Evolutionary conservation across 2,329 filamentous ascomycete species (phyloP), one percentile per base, ranked within the genome.

Genomic region (Cordyceps cateniannulata): DNA sequence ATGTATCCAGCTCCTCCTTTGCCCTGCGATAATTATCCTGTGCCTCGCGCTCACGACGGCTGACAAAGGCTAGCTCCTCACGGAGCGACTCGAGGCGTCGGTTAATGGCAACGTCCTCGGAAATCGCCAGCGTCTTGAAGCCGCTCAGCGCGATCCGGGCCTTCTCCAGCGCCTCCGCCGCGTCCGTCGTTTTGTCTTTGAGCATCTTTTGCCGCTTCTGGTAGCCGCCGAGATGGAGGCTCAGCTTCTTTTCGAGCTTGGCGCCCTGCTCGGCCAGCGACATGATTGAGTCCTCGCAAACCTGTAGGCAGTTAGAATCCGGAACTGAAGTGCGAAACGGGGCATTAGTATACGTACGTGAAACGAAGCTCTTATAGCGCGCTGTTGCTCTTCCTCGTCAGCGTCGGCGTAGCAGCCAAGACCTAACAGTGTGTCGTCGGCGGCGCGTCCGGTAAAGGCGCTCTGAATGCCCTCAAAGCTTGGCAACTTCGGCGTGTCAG

Each of bases 191-290:
- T 77, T 96, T 98, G 63, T 86, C 83, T 24, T 86, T 84, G 27
- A 99, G 81, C 66, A 85, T 86, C 73, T 92, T 92, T 38, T 91
- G 86, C 35, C 95, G 88, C 66, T 92, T 87, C 72, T 93, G 87
- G 75, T 99, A 99, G 16, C 95, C 95, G 25, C 93, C 93, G 2
- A 96, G 85, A 68, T 95, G 88, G 59, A 96, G 80, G 0, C 82
- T 81, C n/a, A 99, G 83, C 75, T 95, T 97, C 83, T 96, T 96
- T 75, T 98, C 93, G 1, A 96, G 79, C 74, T 93, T 96, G 70
- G 91, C 91, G 59, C 90, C 90, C 61, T 87, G 83, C 67, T 93
- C 87, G 3, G 93, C 95, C 0, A 86, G 85, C 3, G 82, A 78
- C 66, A 90, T 82, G 64, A 96, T 89, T 8, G 83, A 80, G 51